Evolutionary conservation across 768 basidiomycete genomes (phyloP).

Genomic region (Kwoniella europaea): DNA sequence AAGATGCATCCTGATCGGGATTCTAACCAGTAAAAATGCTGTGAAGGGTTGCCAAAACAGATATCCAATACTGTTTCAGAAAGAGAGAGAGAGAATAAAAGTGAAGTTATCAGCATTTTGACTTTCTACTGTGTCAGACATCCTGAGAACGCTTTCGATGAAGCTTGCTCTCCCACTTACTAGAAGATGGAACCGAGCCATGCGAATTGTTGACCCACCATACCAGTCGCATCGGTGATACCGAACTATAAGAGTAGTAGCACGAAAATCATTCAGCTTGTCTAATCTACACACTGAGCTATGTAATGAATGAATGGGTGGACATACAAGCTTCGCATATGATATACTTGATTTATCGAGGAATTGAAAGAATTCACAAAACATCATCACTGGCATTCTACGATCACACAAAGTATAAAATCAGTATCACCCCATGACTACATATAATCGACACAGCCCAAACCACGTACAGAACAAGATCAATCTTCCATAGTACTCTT

Average conservation of each 20-base stretch:
- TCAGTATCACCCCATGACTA: background rate
- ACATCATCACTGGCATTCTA: conserved; percentile 1
- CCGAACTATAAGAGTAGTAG: background rate
- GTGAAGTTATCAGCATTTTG: background rate
- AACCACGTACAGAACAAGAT: background rate
- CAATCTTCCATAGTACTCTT: background rate
- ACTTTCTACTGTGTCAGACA: background rate
- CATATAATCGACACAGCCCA: background rate
- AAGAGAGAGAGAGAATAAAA: too few species aligned
- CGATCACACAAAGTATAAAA: too few species aligned
- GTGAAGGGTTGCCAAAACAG: conserved; percentile 1
- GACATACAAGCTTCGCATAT: conserved; percentile 6
- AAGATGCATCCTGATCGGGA: conserved; percentile 1
- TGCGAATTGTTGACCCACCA: conserved; percentile 23
- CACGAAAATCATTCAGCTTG: too few species aligned
- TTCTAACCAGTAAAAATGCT: background rate
- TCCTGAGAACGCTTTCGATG: background rate
- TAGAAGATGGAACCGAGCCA: conserved; percentile 16
- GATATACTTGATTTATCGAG: background rate
- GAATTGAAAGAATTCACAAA: conserved; percentile 7
- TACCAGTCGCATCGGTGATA: conserved; percentile 13
- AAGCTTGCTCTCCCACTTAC: background rate
- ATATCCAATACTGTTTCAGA: background rate
- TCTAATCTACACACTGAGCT: too few species aligned
- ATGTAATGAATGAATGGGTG: too few species aligned